These are phyloP conservation scores for Rutstroemia sydowiana DNA, from an alignment of 2,329 filamentous ascomycete genomes.

Conservation along the genomic window DNA sequence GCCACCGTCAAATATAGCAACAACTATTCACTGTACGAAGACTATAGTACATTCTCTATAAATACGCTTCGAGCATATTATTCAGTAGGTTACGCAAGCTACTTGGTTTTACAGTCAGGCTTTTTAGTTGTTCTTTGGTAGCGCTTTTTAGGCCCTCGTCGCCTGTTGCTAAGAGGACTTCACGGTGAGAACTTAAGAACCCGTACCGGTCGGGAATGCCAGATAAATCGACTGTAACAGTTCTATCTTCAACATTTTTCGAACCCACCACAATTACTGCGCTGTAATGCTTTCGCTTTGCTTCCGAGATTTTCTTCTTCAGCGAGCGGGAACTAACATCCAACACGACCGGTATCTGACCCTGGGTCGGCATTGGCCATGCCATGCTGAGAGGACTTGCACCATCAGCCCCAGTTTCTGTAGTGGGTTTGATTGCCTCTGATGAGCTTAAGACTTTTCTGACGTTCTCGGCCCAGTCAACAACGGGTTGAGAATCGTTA, in stretches of 20 bases:
- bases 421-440: not conserved
- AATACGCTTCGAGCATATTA: not conserved
- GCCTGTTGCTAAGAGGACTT: not conserved
- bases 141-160: not conserved
- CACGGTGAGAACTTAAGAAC: not conserved
- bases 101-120: not conserved
- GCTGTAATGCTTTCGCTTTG: constrained; percentile 65
- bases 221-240: constrained; percentile 43
- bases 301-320: constrained; percentile 63
- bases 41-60: not conserved
- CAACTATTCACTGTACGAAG: too few species aligned
- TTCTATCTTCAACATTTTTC: constrained; percentile 50
- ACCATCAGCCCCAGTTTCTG: not conserved
- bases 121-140: not conserved
- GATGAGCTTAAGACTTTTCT: constrained; percentile 8
- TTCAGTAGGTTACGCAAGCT: not conserved
- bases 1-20: not conserved
- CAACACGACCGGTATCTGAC: constrained; percentile 55
- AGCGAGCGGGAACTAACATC: constrained; percentile 58
- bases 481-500: constrained; percentile 43
- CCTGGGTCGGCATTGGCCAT: constrained; percentile 15
- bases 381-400: constrained; percentile 10
- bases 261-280: constrained; percentile 67
- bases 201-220: constrained; percentile 24
- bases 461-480: constrained; percentile 22